These are phyloP conservation scores for Carex arenaria DNA, from an alignment of 202 grass and related monocot species.

Conservation along the genomic window DNA sequence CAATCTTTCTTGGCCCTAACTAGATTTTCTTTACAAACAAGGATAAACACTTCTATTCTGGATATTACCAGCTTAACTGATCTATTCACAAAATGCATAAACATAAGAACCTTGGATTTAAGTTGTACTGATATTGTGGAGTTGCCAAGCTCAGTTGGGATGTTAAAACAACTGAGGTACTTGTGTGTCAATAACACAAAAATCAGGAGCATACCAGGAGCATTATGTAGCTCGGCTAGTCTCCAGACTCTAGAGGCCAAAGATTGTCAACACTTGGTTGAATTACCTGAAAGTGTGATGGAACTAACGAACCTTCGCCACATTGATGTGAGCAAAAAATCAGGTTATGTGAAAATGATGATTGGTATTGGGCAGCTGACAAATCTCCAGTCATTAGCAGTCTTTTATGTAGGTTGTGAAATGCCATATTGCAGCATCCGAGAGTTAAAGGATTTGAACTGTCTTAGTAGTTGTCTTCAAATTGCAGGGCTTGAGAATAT, in stretches of 20 bases:
- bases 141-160: slow-evolving; percentile 24
- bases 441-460: slow-evolving; percentile 24
- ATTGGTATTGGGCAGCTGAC: slow-evolving; percentile 21
- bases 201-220: slow-evolving; percentile 20
- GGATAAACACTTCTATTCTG: no score
- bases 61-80: not conserved
- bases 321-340: slow-evolving; percentile 32
- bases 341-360: slow-evolving; percentile 2
- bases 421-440: no score
- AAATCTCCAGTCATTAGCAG: slow-evolving; percentile 24
- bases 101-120: slow-evolving; percentile 35
- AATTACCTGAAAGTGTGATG: slow-evolving; percentile 24
- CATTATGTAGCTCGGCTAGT: not conserved
- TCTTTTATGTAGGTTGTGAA: slow-evolving; percentile 23
- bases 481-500: slow-evolving; percentile 28
- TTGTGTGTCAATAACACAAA: slow-evolving; percentile 28
- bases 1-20: not conserved
- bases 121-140: slow-evolving; percentile 23
- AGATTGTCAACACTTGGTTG: slow-evolving; percentile 21
- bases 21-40: no score
- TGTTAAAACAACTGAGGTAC: slow-evolving; percentile 5
- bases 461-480: not conserved
- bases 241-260: slow-evolving; percentile 32
- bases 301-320: slow-evolving; percentile 15
- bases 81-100: not conserved